phyloP scores from a whole-genome alignment of 1,284 basidiomycete genomes.

The Ceratorhiza oryzae-sativae region DNA sequence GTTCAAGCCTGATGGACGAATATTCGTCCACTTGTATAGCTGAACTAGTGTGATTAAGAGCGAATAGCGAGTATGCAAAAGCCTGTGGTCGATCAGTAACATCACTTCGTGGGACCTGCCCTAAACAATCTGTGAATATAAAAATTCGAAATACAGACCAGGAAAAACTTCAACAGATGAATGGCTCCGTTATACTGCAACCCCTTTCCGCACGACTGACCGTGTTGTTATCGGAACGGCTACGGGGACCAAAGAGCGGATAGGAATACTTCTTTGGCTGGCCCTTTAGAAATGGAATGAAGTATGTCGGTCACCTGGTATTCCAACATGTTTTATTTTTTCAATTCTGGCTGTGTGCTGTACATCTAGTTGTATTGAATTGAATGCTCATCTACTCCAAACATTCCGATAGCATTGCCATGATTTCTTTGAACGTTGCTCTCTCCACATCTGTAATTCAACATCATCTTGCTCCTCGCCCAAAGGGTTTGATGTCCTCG shows the following conservation, averaged over 20 bases:
- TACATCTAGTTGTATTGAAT: constrained; percentile 1
- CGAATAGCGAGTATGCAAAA: not conserved
- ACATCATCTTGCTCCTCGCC: constrained; percentile 47
- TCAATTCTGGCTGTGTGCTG: not conserved
- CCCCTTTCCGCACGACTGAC: constrained; percentile 24
- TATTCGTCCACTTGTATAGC: not conserved
- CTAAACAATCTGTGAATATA: constrained; percentile 16
- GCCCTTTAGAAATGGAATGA: constrained; percentile 37
- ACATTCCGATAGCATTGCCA: constrained; percentile 67
- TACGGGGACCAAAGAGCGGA: constrained; percentile 31
- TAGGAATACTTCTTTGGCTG: constrained; percentile 39
- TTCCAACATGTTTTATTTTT: constrained; percentile 20
- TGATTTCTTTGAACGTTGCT: constrained; percentile 67
- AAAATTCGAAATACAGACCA: not conserved
- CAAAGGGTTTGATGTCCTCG: constrained; percentile 43
- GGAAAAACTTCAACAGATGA: constrained; percentile 40
- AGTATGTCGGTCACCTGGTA: constrained; percentile 39
- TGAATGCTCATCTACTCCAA: constrained; percentile 42
- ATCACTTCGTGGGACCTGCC: not conserved
- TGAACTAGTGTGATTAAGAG: too few relatives aligned
- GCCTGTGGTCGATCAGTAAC: not conserved
- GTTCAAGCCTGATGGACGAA: too few relatives aligned
- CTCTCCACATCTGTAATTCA: constrained; percentile 57
- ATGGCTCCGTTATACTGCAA: constrained; percentile 32
- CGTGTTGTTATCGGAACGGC: constrained; percentile 27